Percentiles rank a stretch among this genome's conserved stretches.
Evolutionary conservation across 129 eudicot genomes (phyloP).

Genomic region (Chrysanthemum lavandulifolium): DNA sequence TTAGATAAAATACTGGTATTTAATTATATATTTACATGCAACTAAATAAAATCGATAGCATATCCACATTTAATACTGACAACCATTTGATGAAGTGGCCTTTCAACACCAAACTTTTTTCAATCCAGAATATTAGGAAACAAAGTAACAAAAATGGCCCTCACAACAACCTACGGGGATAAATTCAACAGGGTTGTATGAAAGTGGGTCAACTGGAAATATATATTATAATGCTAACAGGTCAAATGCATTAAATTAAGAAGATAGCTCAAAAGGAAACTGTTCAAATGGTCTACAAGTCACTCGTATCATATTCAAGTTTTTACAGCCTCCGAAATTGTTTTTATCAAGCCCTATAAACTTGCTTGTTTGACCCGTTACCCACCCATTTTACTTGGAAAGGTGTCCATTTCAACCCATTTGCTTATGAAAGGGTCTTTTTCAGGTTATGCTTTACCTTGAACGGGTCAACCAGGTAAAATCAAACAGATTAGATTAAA

Average conservation of each 20-base stretch:
- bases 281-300: too few relatives aligned
- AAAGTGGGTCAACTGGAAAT: too few relatives aligned
- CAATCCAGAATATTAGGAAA: too few relatives aligned
- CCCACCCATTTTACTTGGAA: neutral
- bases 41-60: neutral
- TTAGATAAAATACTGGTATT: neutral
- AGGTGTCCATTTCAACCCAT: constrained; percentile 5
- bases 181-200: too few relatives aligned
- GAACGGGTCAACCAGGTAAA: neutral
- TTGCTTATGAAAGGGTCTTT: neutral
- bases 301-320: too few relatives aligned
- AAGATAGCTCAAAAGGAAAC: too few relatives aligned
- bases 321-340: too few relatives aligned
- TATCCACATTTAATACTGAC: neutral
- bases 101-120: neutral
- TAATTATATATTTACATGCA: neutral
- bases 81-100: neutral
- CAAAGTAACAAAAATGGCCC: too few relatives aligned
- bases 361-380: neutral
- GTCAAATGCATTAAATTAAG: too few relatives aligned
- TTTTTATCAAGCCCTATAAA: too few relatives aligned
- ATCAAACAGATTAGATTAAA: neutral
- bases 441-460: neutral
- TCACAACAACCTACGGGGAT: too few relatives aligned
- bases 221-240: too few relatives aligned